Evolutionary conservation across 257 asterid species (phyloP).

Genomic region (Solanum arcanum): DNA sequence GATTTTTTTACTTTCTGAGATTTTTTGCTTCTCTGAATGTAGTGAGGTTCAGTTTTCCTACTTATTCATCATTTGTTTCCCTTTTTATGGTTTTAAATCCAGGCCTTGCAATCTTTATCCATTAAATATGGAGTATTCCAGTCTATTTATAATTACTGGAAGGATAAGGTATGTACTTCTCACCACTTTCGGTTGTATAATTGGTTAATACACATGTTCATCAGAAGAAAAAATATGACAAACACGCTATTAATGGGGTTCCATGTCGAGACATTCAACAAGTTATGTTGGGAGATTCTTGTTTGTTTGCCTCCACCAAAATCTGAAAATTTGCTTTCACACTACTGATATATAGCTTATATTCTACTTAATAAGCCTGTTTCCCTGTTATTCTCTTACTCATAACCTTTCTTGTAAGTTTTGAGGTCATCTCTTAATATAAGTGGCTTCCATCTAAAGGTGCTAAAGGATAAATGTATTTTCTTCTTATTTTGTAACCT

Average conservation of each 20-base stretch:
- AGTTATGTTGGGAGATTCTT: not conserved
- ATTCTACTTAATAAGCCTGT: not conserved
- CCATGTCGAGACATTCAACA: not conserved
- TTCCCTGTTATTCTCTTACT: not conserved
- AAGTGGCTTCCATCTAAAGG: not conserved
- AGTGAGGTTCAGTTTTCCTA: not conserved
- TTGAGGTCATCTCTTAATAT: not conserved
- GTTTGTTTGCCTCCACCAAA: not conserved
- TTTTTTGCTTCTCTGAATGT: not conserved
- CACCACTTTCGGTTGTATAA: not conserved
- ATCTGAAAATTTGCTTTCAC: not conserved
- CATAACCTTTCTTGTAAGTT: not conserved
- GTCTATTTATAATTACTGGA: constrained; percentile 88
- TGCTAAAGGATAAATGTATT: not conserved
- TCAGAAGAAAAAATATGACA: not conserved
- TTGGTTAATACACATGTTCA: not conserved
- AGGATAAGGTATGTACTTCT: constrained; percentile 57
- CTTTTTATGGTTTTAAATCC: not conserved
- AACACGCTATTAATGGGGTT: not conserved
- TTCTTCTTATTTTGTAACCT: not conserved
- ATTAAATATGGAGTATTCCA: constrained; percentile 90
- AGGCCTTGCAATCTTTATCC: constrained; percentile 85
- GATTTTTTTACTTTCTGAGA: not conserved
- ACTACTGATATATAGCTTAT: not conserved
- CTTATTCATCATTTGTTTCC: not conserved